Conservation (phyloP, 2,329 filamentous ascomycete species). For the Penicillium sp. region DNA sequence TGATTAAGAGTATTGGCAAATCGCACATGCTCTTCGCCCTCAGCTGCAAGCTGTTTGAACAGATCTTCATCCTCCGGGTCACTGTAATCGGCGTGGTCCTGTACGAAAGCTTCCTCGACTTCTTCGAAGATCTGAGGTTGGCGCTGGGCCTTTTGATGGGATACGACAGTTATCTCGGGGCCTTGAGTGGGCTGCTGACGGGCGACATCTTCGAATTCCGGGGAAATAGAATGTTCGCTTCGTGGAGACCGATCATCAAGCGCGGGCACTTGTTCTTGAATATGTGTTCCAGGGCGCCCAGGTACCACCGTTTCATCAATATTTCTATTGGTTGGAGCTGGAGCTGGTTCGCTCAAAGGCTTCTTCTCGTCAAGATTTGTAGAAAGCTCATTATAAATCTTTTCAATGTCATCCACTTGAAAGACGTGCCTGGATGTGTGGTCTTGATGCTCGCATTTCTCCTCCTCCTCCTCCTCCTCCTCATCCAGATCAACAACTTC, state of each 20-base stretch:
- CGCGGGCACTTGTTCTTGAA: background rate
- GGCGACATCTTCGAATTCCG: slow-evolving; percentile 53
- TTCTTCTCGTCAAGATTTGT: background rate
- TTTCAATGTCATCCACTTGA: background rate
- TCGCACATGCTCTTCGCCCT: slow-evolving; percentile 89
- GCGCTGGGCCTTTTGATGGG: slow-evolving; percentile 19
- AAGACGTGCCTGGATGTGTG: background rate
- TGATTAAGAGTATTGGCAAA: slow-evolving; percentile 87
- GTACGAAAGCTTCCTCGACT: slow-evolving; percentile 28
- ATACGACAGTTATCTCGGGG: slow-evolving; percentile 20
- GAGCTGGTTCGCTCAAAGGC: background rate
- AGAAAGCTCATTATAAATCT: slow-evolving; percentile 1
- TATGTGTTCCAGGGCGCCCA: background rate
- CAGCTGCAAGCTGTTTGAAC: slow-evolving; percentile 77
- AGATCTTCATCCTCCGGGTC: slow-evolving; percentile 92
- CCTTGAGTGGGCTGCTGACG: slow-evolving; percentile 17
- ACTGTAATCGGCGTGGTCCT: slow-evolving; percentile 64
- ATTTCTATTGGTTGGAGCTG: background rate
- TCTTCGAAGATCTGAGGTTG: slow-evolving; percentile 10
- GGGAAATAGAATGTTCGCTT: slow-evolving; percentile 42
- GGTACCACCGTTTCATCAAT: background rate
- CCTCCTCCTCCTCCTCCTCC: slow-evolving; percentile 13
- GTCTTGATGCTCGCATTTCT: background rate
- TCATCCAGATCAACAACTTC: slow-evolving; percentile 34
- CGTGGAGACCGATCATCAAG: background rate